Evolutionary conservation across 2,329 filamentous ascomycete species (phyloP), one percentile per base, ranked within the genome.

Genomic region (Phialophora expanda): DNA sequence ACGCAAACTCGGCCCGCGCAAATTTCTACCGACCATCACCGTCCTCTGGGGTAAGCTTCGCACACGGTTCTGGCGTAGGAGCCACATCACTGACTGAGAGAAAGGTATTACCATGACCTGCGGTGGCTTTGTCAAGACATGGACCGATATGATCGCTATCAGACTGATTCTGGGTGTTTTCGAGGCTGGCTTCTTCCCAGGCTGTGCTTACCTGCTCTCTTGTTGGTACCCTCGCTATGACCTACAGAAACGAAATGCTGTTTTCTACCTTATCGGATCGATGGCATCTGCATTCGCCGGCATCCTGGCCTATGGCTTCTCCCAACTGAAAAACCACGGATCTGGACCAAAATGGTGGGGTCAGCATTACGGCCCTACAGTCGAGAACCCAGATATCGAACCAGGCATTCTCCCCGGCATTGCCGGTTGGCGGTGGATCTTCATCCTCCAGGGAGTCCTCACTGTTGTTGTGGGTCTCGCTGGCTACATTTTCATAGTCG

Each of bases 201-300:
- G 86, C 59, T 89, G 85, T 58, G 87, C 90, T 0, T 92, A 91
- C 73, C 79, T 92, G 5, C 83, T 92, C n/a, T 89, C 86, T 66
- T 90, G 87, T 41, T 92, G 89, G 89, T 91, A 90, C 73, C 88
- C 87, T 0, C 70, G 71, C 41, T 73, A 71, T 38, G 71, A 73
- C 38, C 66, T 73, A 12, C 71, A 79, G 44, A 75, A 76, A 69
- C 75, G 79, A 28, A 79, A 78, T 70, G 76, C 80, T 0, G 72
- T 81, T 17, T 85, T 84, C 75, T 84, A 84, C 69, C 74, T 82
- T 44, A 81, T 83, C 62, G 82, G 81, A 50, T 78, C 76, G 54
- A 76, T 84, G 57, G 79, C 81, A 0, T 80, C 79, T 20, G 82
- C 82, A 9, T 71, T 71, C 38, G 59, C 67, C 12, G 69, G 69